Percentiles rank a stretch among this genome's conserved stretches.
Evolutionary conservation across 2,329 filamentous ascomycete species (phyloP).

Genomic region (Fusarium subtropicale): DNA sequence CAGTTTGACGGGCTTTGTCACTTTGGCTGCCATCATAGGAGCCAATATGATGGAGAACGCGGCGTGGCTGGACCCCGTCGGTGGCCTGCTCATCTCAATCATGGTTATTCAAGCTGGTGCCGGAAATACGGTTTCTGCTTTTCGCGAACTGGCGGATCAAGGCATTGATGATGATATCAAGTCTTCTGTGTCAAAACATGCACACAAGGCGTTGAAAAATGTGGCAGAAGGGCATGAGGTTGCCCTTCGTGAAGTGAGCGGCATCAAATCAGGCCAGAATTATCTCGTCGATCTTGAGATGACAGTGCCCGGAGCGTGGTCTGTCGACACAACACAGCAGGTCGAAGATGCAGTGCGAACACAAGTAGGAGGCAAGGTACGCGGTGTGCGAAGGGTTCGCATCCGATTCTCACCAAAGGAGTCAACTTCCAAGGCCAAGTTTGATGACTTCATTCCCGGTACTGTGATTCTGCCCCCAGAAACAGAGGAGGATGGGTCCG

Average conservation of each 20-base stretch:
- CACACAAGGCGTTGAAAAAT: constrained; percentile 67
- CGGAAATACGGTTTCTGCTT: constrained; percentile 83
- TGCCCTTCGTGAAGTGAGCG: constrained; percentile 82
- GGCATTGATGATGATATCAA: constrained; percentile 88
- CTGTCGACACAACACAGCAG: constrained; percentile 74
- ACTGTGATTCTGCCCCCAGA: constrained; percentile 74
- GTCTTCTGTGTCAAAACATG: constrained; percentile 74
- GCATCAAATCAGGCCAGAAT: constrained; percentile 96
- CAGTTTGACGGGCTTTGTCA: constrained; percentile 93
- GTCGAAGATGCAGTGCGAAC: constrained; percentile 81
- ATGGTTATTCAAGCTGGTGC: constrained; percentile 93
- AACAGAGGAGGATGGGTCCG: constrained; percentile 57
- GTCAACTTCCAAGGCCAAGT: constrained; percentile 65
- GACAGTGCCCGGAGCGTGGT: constrained; percentile 81
- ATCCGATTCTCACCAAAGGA: constrained; percentile 84
- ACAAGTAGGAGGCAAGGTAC: constrained; percentile 78
- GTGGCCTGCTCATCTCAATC: constrained; percentile 89
- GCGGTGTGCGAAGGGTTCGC: constrained; percentile 84
- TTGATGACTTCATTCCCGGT: constrained; percentile 82
- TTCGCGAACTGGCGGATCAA: constrained; percentile 92
- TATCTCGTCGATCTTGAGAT: constrained; percentile 93
- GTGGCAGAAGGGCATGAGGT: constrained; percentile 68
- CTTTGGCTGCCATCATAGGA: constrained; percentile 86
- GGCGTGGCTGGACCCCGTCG: constrained; percentile 93
- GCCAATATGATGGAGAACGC: constrained; percentile 88